These are phyloP conservation scores for Nicotiana rustica DNA, from an alignment of 305 asterid genomes.

Conservation along the genomic window DNA sequence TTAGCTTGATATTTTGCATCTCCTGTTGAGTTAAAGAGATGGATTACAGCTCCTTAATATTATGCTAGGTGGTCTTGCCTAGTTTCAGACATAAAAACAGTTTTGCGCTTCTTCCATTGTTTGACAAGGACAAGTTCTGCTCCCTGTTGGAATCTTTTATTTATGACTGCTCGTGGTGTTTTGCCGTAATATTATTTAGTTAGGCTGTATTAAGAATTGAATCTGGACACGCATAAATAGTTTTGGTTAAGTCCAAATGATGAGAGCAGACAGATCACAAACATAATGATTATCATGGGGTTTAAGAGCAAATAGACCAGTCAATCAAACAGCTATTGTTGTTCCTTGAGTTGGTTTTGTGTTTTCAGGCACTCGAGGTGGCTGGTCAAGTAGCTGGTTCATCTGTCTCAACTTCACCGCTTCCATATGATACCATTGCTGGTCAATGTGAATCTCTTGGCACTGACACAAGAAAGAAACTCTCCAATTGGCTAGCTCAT, in stretches of 20 bases:
- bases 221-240: neutral
- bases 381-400: constrained; percentile 99
- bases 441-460: constrained; percentile 93
- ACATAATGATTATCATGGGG: neutral
- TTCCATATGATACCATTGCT: constrained; percentile 87
- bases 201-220: neutral
- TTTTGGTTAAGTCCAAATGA: neutral
- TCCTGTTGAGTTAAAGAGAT: neutral
- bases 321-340: neutral
- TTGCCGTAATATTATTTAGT: neutral
- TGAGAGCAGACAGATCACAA: neutral
- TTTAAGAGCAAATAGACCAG: neutral
- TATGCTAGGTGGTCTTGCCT: constrained; percentile 1
- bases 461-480: constrained; percentile 87
- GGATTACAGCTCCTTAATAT: neutral
- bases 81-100: neutral
- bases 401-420: constrained; percentile 87
- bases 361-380: constrained; percentile 90
- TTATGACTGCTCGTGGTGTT: neutral
- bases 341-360: constrained; percentile 22
- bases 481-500: constrained; percentile 80
- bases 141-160: neutral
- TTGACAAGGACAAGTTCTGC: neutral
- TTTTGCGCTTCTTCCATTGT: neutral
- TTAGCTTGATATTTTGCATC: constrained; percentile 25